A percentile compares a stretch with the other conserved stretches of the same genome.
These are phyloP conservation scores for Trametes cingulata DNA, from an alignment of 768 basidiomycete genomes.

Conservation along the genomic window DNA sequence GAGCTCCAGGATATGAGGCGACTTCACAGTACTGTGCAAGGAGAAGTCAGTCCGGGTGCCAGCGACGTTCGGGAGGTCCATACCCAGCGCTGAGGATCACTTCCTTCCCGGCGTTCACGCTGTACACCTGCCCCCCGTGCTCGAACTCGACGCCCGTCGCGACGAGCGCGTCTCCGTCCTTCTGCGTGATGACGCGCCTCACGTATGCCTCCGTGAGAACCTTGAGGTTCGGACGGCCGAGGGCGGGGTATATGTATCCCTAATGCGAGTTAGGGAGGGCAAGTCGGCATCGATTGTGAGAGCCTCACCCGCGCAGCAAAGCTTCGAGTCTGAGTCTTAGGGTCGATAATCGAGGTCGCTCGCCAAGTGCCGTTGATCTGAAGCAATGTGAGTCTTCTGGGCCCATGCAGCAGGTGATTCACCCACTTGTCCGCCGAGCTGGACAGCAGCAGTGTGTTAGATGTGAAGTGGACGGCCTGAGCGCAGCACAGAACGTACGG, in stretches of 20 bases:
- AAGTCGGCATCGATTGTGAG: too few relatives aligned
- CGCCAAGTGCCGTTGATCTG: slow-evolving; percentile 11
- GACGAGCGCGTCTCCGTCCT: slow-evolving; percentile 7
- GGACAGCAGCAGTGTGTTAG: neutral
- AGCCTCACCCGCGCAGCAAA: slow-evolving; percentile 30
- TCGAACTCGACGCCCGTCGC: slow-evolving; percentile 42
- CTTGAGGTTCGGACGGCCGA: slow-evolving; percentile 31
- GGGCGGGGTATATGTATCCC: slow-evolving; percentile 24
- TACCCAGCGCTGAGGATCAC: slow-evolving; percentile 44
- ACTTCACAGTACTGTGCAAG: slow-evolving; percentile 41
- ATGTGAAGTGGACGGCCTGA: too few relatives aligned
- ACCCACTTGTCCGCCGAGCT: neutral
- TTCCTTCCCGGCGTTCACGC: slow-evolving; percentile 41
- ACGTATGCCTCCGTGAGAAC: slow-evolving; percentile 33
- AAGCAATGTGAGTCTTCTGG: neutral
- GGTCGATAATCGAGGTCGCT: slow-evolving; percentile 21
- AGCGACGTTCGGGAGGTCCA: neutral
- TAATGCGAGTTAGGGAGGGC: neutral
- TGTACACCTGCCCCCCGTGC: slow-evolving; percentile 26
- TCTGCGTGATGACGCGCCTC: slow-evolving; percentile 13
- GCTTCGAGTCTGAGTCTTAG: slow-evolving; percentile 23
- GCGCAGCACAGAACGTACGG: neutral
- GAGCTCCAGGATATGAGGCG: slow-evolving; percentile 49
- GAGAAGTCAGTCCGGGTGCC: neutral
- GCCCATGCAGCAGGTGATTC: neutral